Evolutionary conservation across 129 eudicot species (phyloP).

Genomic region (Ambrosia artemisiifolia): DNA sequence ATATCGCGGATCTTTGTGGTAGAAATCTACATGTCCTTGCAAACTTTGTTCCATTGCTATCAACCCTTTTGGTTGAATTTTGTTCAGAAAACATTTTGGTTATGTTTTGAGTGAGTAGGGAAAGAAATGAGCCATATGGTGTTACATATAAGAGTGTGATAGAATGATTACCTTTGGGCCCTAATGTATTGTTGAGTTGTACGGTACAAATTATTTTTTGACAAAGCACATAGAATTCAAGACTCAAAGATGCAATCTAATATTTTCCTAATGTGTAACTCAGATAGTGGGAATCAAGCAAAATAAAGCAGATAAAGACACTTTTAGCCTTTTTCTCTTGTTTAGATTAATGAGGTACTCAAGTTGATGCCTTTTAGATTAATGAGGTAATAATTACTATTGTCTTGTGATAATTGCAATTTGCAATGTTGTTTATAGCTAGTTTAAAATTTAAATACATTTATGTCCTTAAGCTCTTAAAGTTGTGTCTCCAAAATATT

Average conservation of each 20-base stretch:
- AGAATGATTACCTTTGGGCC: slow-evolving; percentile 20
- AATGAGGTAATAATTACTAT: slow-evolving; percentile 10
- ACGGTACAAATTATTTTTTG: slow-evolving; percentile 14
- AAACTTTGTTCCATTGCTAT: slow-evolving; percentile 14
- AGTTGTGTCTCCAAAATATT: too few species aligned
- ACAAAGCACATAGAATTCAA: slow-evolving; percentile 19
- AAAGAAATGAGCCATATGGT: slow-evolving; percentile 16
- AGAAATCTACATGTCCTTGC: slow-evolving; percentile 44
- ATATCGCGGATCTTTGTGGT: slow-evolving; percentile 30
- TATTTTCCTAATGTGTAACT: slow-evolving; percentile 29
- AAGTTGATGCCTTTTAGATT: slow-evolving; percentile 17
- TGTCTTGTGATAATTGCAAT: slow-evolving; percentile 10
- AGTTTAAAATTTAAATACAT: neutral
- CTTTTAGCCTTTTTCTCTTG: slow-evolving; percentile 28
- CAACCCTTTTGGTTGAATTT: slow-evolving; percentile 20
- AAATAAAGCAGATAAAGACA: slow-evolving; percentile 32
- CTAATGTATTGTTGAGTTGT: slow-evolving; percentile 24
- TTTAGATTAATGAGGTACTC: slow-evolving; percentile 43
- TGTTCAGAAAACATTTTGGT: slow-evolving; percentile 25
- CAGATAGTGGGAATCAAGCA: slow-evolving; percentile 36
- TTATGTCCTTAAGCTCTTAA: too few species aligned
- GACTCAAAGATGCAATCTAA: slow-evolving; percentile 31
- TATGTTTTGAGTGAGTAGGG: neutral
- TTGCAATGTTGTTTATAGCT: neutral
- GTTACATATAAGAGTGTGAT: slow-evolving; percentile 25